phyloP scores from a whole-genome alignment of 257 asterid species.

The Eustoma russellianum region DNA sequence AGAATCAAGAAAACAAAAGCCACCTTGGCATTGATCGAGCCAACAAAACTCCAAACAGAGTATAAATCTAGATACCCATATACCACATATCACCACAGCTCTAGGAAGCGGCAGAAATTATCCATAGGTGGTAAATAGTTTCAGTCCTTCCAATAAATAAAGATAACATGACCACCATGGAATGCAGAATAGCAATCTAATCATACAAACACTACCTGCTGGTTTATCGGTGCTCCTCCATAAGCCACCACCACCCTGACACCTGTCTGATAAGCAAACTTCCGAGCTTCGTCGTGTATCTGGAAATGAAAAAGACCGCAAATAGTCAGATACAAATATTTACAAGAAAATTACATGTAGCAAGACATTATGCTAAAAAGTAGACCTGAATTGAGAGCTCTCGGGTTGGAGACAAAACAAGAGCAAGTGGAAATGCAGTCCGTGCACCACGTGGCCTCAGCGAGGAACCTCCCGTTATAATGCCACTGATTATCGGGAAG shows the following conservation, averaged over 20 bases:
- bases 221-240: conserved; percentile 87
- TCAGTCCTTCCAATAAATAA: too few species aligned
- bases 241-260: conserved; percentile 77
- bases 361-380: background rate
- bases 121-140: too few species aligned
- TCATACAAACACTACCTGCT: conserved; percentile 37
- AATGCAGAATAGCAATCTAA: too few species aligned
- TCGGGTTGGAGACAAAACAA: conserved; percentile 78
- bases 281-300: conserved; percentile 83
- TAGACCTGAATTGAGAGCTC: conserved; percentile 84
- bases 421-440: conserved; percentile 71
- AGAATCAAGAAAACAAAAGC: too few species aligned
- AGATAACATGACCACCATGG: too few species aligned
- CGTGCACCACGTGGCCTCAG: conserved; percentile 68
- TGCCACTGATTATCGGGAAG: conserved; percentile 83
- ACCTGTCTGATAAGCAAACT: conserved; percentile 81
- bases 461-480: conserved; percentile 42
- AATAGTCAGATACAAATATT: background rate
- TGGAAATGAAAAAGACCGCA: conserved; percentile 21
- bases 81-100: too few species aligned
- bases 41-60: too few species aligned
- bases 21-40: too few species aligned
- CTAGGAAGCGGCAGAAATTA: too few species aligned
- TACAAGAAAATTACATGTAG: too few species aligned
- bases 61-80: too few species aligned